These are phyloP conservation scores for Halteria grandinella DNA, from an alignment of 73 alveolate genomes.

Conservation along the genomic window DNA sequence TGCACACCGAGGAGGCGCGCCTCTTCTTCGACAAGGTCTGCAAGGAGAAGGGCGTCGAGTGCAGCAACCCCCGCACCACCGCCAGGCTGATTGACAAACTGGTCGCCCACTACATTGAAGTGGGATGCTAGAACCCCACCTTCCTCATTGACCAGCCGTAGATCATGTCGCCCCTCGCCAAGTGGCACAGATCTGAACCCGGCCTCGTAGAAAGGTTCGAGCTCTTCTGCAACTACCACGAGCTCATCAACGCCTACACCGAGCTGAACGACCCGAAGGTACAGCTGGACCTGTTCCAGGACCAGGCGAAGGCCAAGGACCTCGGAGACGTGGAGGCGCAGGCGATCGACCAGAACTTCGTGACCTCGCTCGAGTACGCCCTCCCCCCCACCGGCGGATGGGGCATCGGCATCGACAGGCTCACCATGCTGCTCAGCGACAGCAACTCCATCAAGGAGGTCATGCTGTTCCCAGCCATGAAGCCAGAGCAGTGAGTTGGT, in stretches of 20 bases:
- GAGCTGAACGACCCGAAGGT: constrained; percentile 97
- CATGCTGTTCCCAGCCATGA: constrained; percentile 98
- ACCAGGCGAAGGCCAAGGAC: constrained; percentile 88
- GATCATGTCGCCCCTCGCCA: constrained; percentile 98
- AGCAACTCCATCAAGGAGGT: constrained; percentile 93
- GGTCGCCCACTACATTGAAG: constrained; percentile 98
- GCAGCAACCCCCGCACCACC: constrained; percentile 89
- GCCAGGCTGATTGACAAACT: constrained; percentile 93
- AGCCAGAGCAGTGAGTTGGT: constrained; percentile 70
- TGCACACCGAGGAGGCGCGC: constrained; percentile 91
- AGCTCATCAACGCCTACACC: constrained; percentile 95
- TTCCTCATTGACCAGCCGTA: constrained; percentile 98
- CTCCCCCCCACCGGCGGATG: constrained; percentile 99
- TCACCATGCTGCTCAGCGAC: constrained; percentile 95
- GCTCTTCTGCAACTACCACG: constrained; percentile 92
- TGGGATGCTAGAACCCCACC: constrained; percentile 94
- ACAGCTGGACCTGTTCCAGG: constrained; percentile 85
- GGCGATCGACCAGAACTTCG: constrained; percentile 90
- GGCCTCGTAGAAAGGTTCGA: constrained; percentile 97
- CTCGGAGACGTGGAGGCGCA: constrained; percentile 97
- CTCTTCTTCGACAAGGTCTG: constrained; percentile 86
- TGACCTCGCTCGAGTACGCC: constrained; percentile 95
- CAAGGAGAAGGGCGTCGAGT: constrained; percentile 80
- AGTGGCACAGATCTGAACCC: constrained; percentile 92
- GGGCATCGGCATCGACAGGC: constrained; percentile 97